Base-by-base conservation (phyloP, 176 grass and related monocot species). In the Bonia amplexicaulis region DNA sequence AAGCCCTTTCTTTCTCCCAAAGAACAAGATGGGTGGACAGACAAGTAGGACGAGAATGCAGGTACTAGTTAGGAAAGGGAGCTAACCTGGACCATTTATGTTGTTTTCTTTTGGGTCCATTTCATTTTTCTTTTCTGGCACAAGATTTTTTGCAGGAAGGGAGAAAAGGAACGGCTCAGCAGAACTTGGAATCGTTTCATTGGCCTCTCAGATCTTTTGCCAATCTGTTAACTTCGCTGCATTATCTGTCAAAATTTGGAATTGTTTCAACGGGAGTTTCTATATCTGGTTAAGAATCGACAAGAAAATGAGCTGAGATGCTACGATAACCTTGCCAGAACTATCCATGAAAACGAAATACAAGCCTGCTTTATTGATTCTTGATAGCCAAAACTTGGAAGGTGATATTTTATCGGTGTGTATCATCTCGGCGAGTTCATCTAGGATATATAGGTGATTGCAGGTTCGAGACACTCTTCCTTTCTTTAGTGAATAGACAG, bases 41-140 rank as follows among this genome's bases (percentile, higher is more conserved):
- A 12, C 45, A 53, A 27, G 58, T 20, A 52, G 58, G 71, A 41
- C 14, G 82, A 72, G 13, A 65, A 84, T 51, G 45, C 71, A 65
- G 44, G 58, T 41, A 84, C 70, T 52, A 52, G 44, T 84, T 57
- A 83, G 20, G 27, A 60, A 83, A 25, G 12, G 5, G 45, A 23
- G 70, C 70, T 74, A 70, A 13, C 15, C 22, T 40, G 44, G 81
- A 84, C 71, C 61, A 76, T 84, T 22, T 76, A 22, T 84, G 61
- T 84, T 76, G 82, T 59, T 84, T 84, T 84, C 60, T 22, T 54
- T 31, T 5, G 6, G 52, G 16, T 39, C 51, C 52, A 23, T 29
- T 52, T 33, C 53, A 20, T 27, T 41, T 55, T 54, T 44, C 60
- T 66, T 84, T 75, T n/a, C 27, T 13, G 49, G 17, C 53, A 55